phyloP scores from a whole-genome alignment of 306 rosid genomes.

The Albizia julibrissin region DNA sequence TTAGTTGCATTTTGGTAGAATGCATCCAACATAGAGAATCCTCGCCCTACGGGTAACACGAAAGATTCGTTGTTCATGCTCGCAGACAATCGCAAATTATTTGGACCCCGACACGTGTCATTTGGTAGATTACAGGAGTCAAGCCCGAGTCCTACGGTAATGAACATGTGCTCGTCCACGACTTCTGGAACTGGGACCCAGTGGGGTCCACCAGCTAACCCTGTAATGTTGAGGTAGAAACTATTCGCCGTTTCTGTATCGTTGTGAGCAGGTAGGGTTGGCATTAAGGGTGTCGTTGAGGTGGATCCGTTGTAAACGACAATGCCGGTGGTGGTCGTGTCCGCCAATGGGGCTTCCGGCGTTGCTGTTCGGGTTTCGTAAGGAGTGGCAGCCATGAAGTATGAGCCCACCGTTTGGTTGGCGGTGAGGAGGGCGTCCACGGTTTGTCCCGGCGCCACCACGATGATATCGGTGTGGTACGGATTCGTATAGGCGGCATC shows the following conservation, averaged over 20 bases:
- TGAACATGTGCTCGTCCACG: constrained; percentile 53
- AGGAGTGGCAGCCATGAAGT: constrained; percentile 55
- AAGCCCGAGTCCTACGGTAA: constrained; percentile 34
- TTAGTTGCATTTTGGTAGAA: not conserved
- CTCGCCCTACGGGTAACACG: constrained; percentile 33
- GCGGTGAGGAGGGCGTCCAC: constrained; percentile 48
- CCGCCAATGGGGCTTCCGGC: no score
- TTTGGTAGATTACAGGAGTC: constrained; percentile 28
- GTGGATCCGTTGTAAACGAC: constrained; percentile 33
- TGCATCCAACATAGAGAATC: constrained; percentile 54
- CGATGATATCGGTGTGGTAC: constrained; percentile 43
- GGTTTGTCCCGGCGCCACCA: constrained; percentile 54
- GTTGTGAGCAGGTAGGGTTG: constrained; percentile 29
- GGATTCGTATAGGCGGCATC: constrained; percentile 51
- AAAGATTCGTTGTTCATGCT: constrained; percentile 69
- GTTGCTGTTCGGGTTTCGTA: constrained; percentile 20
- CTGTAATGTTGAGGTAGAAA: constrained; percentile 40
- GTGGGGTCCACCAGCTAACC: constrained; percentile 41
- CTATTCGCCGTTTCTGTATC: constrained; percentile 46
- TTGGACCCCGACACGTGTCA: constrained; percentile 24
- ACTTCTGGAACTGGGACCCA: constrained; percentile 50
- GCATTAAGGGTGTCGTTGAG: constrained; percentile 33
- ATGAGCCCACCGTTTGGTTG: constrained; percentile 43
- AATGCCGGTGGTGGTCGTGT: constrained; percentile 17
- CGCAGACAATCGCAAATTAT: constrained; percentile 33